These are phyloP conservation scores for Macrolepiota fuliginosa DNA, from an alignment of 768 basidiomycete genomes.

Conservation along the genomic window DNA sequence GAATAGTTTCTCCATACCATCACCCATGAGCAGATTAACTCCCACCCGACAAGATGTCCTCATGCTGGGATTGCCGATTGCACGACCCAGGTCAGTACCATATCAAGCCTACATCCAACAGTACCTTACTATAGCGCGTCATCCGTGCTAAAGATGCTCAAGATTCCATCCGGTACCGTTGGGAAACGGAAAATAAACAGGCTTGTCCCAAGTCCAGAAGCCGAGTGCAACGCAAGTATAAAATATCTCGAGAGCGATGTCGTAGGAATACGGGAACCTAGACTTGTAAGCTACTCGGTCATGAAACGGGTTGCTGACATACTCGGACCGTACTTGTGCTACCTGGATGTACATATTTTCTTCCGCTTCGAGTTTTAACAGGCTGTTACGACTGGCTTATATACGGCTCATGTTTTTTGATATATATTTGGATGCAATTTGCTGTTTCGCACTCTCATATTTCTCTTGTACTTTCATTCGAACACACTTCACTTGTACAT, in stretches of 20 bases:
- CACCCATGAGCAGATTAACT: conserved; percentile 87
- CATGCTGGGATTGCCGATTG: conserved; percentile 83
- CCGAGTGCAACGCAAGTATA: no score
- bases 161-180: conserved; percentile 97
- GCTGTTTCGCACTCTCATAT: background rate
- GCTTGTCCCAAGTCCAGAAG: no score
- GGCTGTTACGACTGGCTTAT: background rate
- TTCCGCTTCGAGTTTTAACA: background rate
- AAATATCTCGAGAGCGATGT: no score
- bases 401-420: background rate
- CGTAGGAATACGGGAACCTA: no score
- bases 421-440: background rate
- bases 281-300: no score
- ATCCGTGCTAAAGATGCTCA: conserved; percentile 85
- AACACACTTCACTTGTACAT: no score
- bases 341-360: background rate
- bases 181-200: no score
- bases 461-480: no score
- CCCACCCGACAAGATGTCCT: conserved; percentile 85
- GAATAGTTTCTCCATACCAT: conserved; percentile 76
- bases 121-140: conserved; percentile 65
- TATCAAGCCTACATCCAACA: background rate
- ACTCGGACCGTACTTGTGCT: background rate
- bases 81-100: conserved; percentile 76
- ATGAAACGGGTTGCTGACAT: no score